These are phyloP conservation scores for Botrytis cinerea DNA, from an alignment of 2,329 filamentous ascomycete species.

Conservation along the genomic window DNA sequence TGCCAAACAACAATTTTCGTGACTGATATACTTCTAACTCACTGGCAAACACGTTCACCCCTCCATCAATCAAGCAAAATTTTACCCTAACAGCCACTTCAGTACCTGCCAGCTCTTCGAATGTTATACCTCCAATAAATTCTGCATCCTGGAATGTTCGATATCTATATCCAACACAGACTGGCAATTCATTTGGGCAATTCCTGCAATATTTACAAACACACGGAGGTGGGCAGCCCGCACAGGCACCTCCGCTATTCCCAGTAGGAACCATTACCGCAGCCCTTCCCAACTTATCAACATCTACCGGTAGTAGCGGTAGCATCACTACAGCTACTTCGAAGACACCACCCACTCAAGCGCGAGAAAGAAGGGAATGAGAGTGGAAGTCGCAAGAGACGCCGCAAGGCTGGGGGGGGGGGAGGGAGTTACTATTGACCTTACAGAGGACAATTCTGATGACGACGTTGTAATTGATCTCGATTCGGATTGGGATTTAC, in stretches of 20 bases:
- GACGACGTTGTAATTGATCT: constrained; percentile 4
- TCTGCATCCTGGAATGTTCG: neutral
- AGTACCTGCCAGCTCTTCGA: neutral
- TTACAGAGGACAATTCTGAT: constrained; percentile 4
- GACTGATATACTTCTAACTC: neutral
- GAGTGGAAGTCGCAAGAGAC: neutral
- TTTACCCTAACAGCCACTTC: too few species aligned
- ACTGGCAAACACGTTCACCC: neutral
- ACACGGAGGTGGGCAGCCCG: neutral
- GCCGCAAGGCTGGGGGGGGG: neutral
- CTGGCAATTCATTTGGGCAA: neutral
- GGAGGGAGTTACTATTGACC: constrained; percentile 11
- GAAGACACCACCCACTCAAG: neutral
- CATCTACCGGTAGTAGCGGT: neutral
- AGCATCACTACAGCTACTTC: neutral
- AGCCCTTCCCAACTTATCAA: neutral
- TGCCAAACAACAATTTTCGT: neutral
- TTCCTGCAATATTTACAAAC: neutral
- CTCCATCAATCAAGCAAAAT: neutral
- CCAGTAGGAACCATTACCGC: neutral
- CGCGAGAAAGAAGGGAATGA: neutral
- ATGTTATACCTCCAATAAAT: neutral
- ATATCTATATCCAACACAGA: neutral
- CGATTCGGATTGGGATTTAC: neutral
- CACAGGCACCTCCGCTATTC: neutral